A percentile compares a stretch with the other conserved stretches of the same genome.
These are phyloP conservation scores for Purpureocillium lavendulum DNA, from an alignment of 2,329 filamentous ascomycete species.

Conservation along the genomic window DNA sequence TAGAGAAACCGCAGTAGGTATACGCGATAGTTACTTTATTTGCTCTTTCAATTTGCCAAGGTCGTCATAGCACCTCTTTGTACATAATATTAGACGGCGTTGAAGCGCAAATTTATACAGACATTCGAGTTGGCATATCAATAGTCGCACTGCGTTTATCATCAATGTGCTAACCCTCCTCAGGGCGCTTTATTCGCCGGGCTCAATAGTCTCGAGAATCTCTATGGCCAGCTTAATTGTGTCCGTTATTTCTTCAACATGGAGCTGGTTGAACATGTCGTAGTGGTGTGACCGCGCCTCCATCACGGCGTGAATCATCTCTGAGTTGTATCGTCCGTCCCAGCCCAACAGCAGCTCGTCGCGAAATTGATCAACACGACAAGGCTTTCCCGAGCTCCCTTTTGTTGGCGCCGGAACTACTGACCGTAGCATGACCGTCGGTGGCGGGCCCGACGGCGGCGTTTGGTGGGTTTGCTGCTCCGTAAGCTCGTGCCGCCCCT, in stretches of 20 bases:
- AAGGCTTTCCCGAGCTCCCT: background rate
- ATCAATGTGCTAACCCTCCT: too few relatives aligned
- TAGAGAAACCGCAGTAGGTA: too few relatives aligned
- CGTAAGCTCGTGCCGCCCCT: background rate
- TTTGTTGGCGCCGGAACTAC: background rate
- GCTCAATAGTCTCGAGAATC: background rate
- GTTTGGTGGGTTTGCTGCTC: background rate
- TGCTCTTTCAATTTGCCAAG: too few relatives aligned
- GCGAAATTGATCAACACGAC: background rate
- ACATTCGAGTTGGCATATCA: too few relatives aligned
- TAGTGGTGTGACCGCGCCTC: background rate
- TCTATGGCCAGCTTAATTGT: background rate
- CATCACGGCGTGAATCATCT: background rate
- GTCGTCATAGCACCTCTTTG: too few relatives aligned
- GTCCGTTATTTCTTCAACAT: background rate
- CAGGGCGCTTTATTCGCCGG: too few relatives aligned
- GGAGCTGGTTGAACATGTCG: background rate
- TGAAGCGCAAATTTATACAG: too few relatives aligned
- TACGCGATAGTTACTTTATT: too few relatives aligned
- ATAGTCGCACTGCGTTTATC: too few relatives aligned
- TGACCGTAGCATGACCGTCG: background rate
- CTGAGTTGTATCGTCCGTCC: background rate
- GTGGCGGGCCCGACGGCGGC: background rate
- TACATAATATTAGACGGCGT: too few relatives aligned
- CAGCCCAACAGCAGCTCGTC: background rate